phyloP scores from a whole-genome alignment of 106 monocot species.

The Hemerocallis citrina region DNA sequence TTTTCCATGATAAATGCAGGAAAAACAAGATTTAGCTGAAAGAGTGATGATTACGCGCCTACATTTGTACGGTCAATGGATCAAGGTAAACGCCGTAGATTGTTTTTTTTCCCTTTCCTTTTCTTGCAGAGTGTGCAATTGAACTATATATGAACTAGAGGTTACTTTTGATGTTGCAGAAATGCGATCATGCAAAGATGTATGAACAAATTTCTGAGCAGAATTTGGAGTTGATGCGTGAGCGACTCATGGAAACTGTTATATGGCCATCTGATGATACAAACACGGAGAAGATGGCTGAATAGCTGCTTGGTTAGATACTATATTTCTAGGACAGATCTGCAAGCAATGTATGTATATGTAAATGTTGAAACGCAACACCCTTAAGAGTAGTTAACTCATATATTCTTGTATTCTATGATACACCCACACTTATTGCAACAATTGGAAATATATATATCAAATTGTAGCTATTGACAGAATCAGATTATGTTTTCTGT shows the following conservation, averaged over 20 bases:
- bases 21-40: constrained; percentile 89
- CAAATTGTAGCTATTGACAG: too few relatives aligned
- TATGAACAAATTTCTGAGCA: constrained; percentile 75
- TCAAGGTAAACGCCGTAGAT: constrained; percentile 52
- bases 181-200: constrained; percentile 89
- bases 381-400: not conserved
- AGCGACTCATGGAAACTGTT: constrained; percentile 83
- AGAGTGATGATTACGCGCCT: constrained; percentile 96
- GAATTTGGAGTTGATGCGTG: constrained; percentile 82
- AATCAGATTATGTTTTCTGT: too few relatives aligned
- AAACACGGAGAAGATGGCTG: constrained; percentile 67
- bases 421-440: too few relatives aligned
- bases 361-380: not conserved
- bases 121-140: too few relatives aligned
- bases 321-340: not conserved
- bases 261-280: constrained; percentile 96
- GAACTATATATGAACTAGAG: too few relatives aligned
- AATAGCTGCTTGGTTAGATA: not conserved
- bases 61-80: constrained; percentile 87
- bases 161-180: constrained; percentile 32
- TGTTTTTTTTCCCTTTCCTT: too few relatives aligned
- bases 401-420: not conserved
- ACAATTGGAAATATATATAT: too few relatives aligned
- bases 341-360: not conserved
- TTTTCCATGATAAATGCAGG: constrained; percentile 34